Percentiles rank a stretch among this genome's conserved stretches.
phyloP scores from a whole-genome alignment of 805 yeast genomes.

The Lipomyces mesembrius region DNA sequence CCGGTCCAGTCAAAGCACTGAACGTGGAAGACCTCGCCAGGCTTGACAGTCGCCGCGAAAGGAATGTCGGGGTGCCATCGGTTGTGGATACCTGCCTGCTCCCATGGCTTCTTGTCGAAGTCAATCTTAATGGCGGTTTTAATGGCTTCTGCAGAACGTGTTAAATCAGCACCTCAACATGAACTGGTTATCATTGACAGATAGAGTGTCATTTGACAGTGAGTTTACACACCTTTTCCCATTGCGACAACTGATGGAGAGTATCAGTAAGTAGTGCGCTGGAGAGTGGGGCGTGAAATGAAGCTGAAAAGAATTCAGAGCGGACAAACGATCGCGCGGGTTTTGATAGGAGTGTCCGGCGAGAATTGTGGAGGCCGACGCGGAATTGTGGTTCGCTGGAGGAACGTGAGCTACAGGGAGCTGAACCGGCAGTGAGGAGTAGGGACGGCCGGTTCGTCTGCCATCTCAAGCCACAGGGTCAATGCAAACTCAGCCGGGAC shows the following conservation, averaged over 20 bases:
- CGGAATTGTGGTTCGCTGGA: not conserved
- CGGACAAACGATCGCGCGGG: not conserved
- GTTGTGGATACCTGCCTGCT: constrained; percentile 55
- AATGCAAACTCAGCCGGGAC: not conserved
- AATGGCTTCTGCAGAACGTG: constrained; percentile 35
- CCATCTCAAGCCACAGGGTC: not conserved
- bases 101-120: constrained; percentile 52
- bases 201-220: not conserved
- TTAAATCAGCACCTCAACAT: not conserved
- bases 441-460: not conserved
- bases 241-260: constrained; percentile 4
- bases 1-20: constrained; percentile 63
- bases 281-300: not conserved
- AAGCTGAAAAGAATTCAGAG: not conserved
- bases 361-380: not conserved
- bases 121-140: constrained; percentile 51
- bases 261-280: not conserved
- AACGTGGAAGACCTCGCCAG: constrained; percentile 51
- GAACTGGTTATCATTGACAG: not conserved
- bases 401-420: not conserved
- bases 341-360: not conserved
- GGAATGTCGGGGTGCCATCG: constrained; percentile 62
- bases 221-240: constrained; percentile 9
- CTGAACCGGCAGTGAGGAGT: not conserved
- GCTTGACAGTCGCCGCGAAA: constrained; percentile 46